Evolutionary conservation across 805 yeast species (phyloP), one percentile per base, ranked within the genome.

Genomic region (Teunomyces aglyptinius): DNA sequence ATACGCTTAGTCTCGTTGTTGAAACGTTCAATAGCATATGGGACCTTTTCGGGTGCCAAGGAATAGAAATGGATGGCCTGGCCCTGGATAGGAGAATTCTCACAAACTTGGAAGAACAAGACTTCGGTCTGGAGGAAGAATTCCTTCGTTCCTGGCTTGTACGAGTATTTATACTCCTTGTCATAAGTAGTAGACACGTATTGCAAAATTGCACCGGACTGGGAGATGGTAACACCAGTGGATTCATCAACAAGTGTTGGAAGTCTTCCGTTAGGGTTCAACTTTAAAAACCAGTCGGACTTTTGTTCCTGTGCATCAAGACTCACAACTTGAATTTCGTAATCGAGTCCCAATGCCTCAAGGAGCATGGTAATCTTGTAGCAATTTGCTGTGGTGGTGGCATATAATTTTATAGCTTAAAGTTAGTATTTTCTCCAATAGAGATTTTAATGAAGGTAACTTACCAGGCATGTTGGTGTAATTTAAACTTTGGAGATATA

Each of bases 201-300:
- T 47, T 70, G 64, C 61, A 84, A 59, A 50, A 83, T 82, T 1
- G 88, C 86, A 27, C 78, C 87, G 24, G 83, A 71, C 63, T 83
- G 88, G 53, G 75, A 73, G 20, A 84, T 57, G 19, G 76, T 65
- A 24, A 70, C 68, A 3, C 81, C 83, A 4, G 73, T 67, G 29
- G 60, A 56, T 32, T 61, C 58, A 49, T 71, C 73, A 1, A 68
- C 66, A 29, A 84, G 60, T 0, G 82, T 73, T 24, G 89, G 89
- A 43, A 84, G 77, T 54, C 81, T 68, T 4, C 89, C 87, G 54
- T 83, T 82, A 15, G 84, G 82, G 60, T 82, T 81, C 56, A 81
- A 60, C 45, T 76, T 67, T 41, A 80, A 57, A 52, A 69, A 83
- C 83, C 84, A 78, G 5, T 71, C 78, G 50, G 77, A 76, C 57